These are phyloP conservation scores for Trichoderma orchidacearum DNA, from an alignment of 495 filamentous ascomycete species.

Conservation along the genomic window DNA sequence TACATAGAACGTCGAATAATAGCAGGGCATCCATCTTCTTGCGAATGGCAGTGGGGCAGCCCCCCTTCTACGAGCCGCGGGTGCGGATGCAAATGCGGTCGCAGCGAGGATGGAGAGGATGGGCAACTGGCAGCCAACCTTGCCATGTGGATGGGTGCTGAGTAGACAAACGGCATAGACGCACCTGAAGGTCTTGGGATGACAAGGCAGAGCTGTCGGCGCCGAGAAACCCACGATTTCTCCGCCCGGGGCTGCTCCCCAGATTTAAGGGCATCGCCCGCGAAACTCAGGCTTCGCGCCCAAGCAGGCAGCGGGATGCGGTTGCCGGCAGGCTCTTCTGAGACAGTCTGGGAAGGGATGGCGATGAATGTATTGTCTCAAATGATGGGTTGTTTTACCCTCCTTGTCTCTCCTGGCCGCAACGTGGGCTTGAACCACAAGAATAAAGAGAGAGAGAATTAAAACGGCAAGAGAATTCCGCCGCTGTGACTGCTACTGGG, in stretches of 20 bases:
- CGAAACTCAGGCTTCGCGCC: neutral
- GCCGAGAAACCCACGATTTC: conserved; percentile 3
- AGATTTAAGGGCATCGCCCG: neutral
- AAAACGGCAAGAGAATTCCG: too few relatives aligned
- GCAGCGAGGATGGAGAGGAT: neutral
- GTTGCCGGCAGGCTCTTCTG: neutral
- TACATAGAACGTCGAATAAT: too few relatives aligned
- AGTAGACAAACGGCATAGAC: neutral
- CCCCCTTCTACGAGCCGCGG: neutral
- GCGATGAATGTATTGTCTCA: neutral
- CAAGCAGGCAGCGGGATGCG: neutral
- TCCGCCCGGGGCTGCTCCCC: neutral
- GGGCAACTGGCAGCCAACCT: too few relatives aligned
- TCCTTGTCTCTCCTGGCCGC: neutral
- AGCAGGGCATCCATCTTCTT: neutral
- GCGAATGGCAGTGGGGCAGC: neutral
- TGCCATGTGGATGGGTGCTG: too few relatives aligned
- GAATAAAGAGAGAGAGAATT: neutral
- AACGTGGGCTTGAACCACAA: neutral
- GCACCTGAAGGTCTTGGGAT: neutral
- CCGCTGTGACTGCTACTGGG: neutral
- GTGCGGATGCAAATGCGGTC: neutral
- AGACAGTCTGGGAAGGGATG: neutral
- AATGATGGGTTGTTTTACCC: too few relatives aligned
- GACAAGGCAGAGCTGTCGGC: conserved; percentile 1